Conservation (phyloP, 305 asterid genomes). For the Ajuga reptans region DNA sequence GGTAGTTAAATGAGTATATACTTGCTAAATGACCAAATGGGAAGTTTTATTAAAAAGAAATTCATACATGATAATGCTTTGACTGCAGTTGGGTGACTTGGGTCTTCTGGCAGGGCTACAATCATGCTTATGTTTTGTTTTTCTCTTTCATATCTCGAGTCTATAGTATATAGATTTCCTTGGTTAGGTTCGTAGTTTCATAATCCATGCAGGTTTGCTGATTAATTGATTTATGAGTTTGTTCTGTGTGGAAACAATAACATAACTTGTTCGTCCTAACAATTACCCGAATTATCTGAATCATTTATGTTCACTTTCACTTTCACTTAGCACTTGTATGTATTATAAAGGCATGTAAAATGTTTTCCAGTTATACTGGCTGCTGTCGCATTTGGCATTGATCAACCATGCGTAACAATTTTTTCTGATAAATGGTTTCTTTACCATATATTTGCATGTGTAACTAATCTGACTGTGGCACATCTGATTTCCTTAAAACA, state of each 20-base stretch:
- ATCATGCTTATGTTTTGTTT: conserved; percentile 1
- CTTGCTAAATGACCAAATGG: background rate
- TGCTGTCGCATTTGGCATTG: background rate
- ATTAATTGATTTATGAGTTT: background rate
- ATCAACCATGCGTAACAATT: conserved; percentile 10
- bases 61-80: background rate
- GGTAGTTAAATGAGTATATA: background rate
- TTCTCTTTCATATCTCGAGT: conserved; percentile 8
- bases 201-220: background rate
- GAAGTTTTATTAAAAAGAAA: background rate
- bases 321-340: background rate
- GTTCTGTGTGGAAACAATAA: background rate
- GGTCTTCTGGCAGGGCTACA: background rate
- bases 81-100: background rate
- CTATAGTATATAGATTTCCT: background rate
- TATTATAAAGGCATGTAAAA: background rate
- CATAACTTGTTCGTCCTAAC: background rate
- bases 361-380: conserved; percentile 4
- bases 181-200: background rate
- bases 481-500: conserved; percentile 27
- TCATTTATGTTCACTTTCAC: background rate
- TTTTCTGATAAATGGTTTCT: background rate
- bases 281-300: background rate
- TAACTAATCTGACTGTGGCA: conserved; percentile 10
- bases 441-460: background rate